A percentile compares a stretch with the other conserved stretches of the same genome.
These are phyloP conservation scores for Paratrimastix pyriformis DNA, from an alignment of 78 protist species.

Conservation along the genomic window DNA sequence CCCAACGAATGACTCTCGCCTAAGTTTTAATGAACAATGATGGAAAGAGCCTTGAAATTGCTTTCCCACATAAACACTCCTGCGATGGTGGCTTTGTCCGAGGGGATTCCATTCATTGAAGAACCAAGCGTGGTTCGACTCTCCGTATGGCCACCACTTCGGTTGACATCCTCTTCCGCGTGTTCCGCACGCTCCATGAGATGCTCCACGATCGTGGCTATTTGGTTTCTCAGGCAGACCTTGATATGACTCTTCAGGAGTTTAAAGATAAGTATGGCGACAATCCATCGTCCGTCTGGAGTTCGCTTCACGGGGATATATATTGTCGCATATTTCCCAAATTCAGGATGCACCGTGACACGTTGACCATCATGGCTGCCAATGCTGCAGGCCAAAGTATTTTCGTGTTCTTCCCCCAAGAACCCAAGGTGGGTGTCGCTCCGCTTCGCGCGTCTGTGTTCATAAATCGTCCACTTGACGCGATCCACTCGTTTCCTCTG, in stretches of 20 bases:
- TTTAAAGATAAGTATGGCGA: constrained; percentile 15
- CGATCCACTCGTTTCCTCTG: not conserved
- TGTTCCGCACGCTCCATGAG: constrained; percentile 48
- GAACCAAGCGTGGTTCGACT: too few relatives aligned
- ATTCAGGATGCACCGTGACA: not conserved
- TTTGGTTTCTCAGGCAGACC: constrained; percentile 1
- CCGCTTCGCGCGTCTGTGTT: not conserved
- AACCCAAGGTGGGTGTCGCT: not conserved
- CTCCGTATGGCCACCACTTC: not conserved
- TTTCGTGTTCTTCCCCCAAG: constrained; percentile 35
- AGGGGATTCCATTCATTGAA: too few relatives aligned
- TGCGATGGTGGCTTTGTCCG: too few relatives aligned
- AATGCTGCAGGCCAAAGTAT: constrained; percentile 22
- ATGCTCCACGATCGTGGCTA: constrained; percentile 67
- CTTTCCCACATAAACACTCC: too few relatives aligned
- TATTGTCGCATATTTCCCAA: not conserved
- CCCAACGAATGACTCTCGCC: too few relatives aligned
- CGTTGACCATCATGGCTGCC: constrained; percentile 1
- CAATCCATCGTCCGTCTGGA: not conserved
- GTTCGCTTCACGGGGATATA: not conserved
- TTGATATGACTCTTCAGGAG: constrained; percentile 30
- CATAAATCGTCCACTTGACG: not conserved
- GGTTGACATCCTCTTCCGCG: constrained; percentile 24
- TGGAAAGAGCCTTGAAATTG: too few relatives aligned
- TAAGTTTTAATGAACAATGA: too few relatives aligned